Base-by-base conservation (phyloP, 176 grass and related monocot genomes). In the Oryza longistaminata region DNA sequence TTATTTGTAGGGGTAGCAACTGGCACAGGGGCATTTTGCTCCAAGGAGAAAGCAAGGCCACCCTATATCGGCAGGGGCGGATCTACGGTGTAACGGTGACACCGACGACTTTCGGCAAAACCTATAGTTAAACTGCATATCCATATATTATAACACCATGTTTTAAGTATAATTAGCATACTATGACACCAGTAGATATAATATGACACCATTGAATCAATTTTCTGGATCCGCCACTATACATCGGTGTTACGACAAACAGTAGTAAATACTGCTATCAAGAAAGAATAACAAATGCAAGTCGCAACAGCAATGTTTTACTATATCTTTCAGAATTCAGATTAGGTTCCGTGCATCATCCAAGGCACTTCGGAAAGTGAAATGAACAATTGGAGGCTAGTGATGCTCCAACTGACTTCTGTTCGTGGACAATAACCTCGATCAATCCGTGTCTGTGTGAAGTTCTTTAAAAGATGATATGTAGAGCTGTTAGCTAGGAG, bases 261-360 rank as follows among this genome's bases (percentile, higher is more conserved):
- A 27, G 27, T 27, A 27, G 27, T 27, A 27, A n/a, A 27, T 27
- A 27, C 27, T 27, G 27, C 27, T 5, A 11, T 37, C 75, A 64
- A 75, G 46, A 14, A 46, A 31, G 64, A 62, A 24, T 48, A 60
- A 75, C 49, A 50, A 70, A 70, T 53, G 77, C 71, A 77, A 37
- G 77, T 70, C 52, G 77, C 64, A 77, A 83, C 74, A 83, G 16
- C 74, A 62, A 45, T 46, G 6, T 15, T 55, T 6, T 27, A 27
- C 27, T 53, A 9, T 37, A 19, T 66, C 34, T 60, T 82, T 78
- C 67, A 24, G 79, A 62, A 46, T 78, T 78, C 60, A 31, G 79
- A 62, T 74, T 19, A 48, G 39, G 74, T 74, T 82, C 74, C 73
- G 79, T 87, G 84, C 88, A 90, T 62, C 60, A 61, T 68, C 79